Conservation (phyloP, 495 filamentous ascomycete species). For the Diplogelasinospora grovesii region DNA sequence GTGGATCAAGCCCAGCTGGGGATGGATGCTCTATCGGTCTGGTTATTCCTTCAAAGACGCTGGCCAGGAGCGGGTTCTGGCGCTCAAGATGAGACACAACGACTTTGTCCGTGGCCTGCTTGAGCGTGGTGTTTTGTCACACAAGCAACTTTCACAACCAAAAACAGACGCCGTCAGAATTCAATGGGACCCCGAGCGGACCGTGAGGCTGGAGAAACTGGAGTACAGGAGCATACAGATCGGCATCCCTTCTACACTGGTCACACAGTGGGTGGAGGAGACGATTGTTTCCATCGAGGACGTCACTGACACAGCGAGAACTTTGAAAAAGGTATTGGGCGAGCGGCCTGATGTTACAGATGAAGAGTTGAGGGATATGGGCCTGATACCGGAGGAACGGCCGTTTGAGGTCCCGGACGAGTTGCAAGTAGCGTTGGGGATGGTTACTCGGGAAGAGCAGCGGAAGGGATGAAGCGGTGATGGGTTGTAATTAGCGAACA, state of each 20-base stretch:
- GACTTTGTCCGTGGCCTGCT: conserved; percentile 42
- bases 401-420: conserved; percentile 34
- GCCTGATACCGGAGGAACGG: conserved; percentile 40
- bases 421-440: conserved; percentile 12
- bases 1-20: conserved; percentile 61
- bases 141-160: not conserved
- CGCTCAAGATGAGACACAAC: conserved; percentile 40
- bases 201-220: conserved; percentile 32
- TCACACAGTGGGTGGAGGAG: conserved; percentile 40
- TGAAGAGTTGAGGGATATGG: conserved; percentile 33
- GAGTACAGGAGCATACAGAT: conserved; percentile 54
- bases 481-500: no score
- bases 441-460: no score
- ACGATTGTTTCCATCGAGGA: conserved; percentile 51
- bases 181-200: conserved; percentile 60
- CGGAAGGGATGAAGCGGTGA: no score
- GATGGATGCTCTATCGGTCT: conserved; percentile 59
- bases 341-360: conserved; percentile 24
- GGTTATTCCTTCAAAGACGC: conserved; percentile 48
- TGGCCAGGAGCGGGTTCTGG: conserved; percentile 48
- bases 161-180: conserved; percentile 35
- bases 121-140: conserved; percentile 16
- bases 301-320: conserved; percentile 47
- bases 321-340: conserved; percentile 39
- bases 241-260: conserved; percentile 42